phyloP scores from a whole-genome alignment of 331 rosid species.

The Cydonia oblonga region DNA sequence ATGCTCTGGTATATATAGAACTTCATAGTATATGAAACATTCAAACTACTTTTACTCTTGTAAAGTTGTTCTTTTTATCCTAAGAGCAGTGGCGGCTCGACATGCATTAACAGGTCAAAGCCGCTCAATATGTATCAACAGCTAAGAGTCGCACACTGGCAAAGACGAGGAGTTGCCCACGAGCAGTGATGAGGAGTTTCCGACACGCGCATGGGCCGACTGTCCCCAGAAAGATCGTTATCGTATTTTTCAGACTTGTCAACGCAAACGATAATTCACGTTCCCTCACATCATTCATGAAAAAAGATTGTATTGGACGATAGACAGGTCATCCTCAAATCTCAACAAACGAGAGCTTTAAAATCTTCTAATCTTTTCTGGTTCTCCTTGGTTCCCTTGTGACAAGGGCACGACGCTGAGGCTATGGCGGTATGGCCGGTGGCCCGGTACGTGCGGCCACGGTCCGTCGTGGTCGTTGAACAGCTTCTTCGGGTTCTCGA shows the following conservation, averaged over 20 bases:
- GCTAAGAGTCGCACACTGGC: rapidly evolving
- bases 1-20: too few relatives aligned
- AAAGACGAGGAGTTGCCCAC: background rate
- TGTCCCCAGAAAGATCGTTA: background rate
- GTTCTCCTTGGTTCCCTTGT: background rate
- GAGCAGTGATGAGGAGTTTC: too few relatives aligned
- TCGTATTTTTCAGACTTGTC: background rate
- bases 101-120: too few relatives aligned
- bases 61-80: too few relatives aligned
- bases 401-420: background rate
- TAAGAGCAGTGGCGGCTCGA: too few relatives aligned
- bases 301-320: background rate
- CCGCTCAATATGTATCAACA: too few relatives aligned
- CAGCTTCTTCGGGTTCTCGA: background rate
- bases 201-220: too few relatives aligned
- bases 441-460: background rate
- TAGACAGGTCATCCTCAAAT: background rate
- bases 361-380: background rate
- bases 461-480: background rate
- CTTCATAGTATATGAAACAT: too few relatives aligned
- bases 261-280: background rate
- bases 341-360: background rate
- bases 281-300: background rate
- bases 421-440: background rate
- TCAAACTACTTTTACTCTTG: too few relatives aligned